Evolutionary conservation across 192 early-diverging fungal genomes (phyloP), one percentile per base, ranked within the genome.

Genomic region (Backusella mclennaniae): DNA sequence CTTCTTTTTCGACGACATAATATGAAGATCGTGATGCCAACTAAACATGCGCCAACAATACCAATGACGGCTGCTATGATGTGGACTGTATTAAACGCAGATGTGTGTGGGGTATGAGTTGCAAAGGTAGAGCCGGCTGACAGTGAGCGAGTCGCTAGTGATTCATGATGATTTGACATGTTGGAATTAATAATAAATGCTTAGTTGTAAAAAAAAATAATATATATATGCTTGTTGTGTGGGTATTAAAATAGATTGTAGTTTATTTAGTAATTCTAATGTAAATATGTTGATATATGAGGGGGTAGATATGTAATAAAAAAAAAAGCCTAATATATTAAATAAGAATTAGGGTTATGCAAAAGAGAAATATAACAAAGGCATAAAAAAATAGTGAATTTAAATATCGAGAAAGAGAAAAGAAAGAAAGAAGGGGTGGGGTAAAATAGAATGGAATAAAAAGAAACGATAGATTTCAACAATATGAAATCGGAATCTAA

Each of bases 11-110:
- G 67, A 31, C 41, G n/a, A 21, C 31, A 75, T 17, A 75, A 23
- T 26, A 66, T 12, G 5, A 75, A 44, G 15, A 75, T 41, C 2
- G 66, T 67, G 15, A 75, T n/a, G 42, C 52, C 74, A 23, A 67
- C 74, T 26, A 35, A 14, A 67, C 38, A 67, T 5, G 66, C 66
- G 2, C 59, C 59, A 29, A 68, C 9, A 1, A 42, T 41, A 31
- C 74, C 74, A 21, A 75, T 66, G 39, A 75, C 74, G 31, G 59
- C 74, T 19, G 66, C 39, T 23, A 75, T 75, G 2, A 75, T 67
- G 67, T 75, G 74, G 3, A 75, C 39, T 2, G 63, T 67, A 39
- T 44, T 66, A 46, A 67, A 67, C 23, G 29, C 31, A 17, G 74
- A 39, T 67, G 59, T 75, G 6, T 71, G 70, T n/a, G 42, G 39